phyloP scores from a whole-genome alignment of 768 basidiomycete species.

The Termitomyces heimii region DNA sequence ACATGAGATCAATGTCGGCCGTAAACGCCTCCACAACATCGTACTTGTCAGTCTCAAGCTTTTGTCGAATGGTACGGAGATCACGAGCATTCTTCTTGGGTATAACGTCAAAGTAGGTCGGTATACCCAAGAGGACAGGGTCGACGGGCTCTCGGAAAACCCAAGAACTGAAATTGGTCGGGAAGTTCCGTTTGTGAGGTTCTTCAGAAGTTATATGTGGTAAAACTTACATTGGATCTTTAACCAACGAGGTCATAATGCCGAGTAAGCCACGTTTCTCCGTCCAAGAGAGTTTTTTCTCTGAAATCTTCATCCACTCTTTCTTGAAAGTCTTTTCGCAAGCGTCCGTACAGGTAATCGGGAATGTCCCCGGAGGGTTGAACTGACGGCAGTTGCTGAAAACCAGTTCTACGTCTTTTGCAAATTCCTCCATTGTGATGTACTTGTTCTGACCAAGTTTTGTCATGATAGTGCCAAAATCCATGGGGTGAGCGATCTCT shows the following conservation, averaged over 20 bases:
- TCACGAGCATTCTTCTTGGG: conserved; percentile 84
- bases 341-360: conserved; percentile 61
- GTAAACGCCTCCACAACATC: conserved; percentile 73
- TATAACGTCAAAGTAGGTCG: conserved; percentile 84
- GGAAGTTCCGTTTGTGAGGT: too few relatives aligned
- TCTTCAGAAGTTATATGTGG: not conserved
- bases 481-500: conserved; percentile 92
- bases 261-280: conserved; percentile 79
- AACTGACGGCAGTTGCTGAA: conserved; percentile 90
- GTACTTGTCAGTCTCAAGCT: conserved; percentile 80
- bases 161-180: conserved; percentile 45
- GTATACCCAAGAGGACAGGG: conserved; percentile 75
- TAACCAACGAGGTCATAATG: conserved; percentile 60
- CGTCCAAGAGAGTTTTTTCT: conserved; percentile 64
- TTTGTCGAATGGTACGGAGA: conserved; percentile 72
- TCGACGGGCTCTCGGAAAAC: conserved; percentile 87
- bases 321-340: conserved; percentile 75
- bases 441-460: conserved; percentile 70
- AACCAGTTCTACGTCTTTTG: conserved; percentile 73
- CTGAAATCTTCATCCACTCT: conserved; percentile 79
- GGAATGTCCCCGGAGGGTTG: conserved; percentile 79
- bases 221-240: conserved; percentile 52
- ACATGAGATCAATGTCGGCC: conserved; percentile 84
- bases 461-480: conserved; percentile 73
- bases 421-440: conserved; percentile 75